Evolutionary conservation across 176 grass and related monocot species (phyloP), one percentile per base, ranked within the genome.

Genomic region (Phyllostachys edulis): DNA sequence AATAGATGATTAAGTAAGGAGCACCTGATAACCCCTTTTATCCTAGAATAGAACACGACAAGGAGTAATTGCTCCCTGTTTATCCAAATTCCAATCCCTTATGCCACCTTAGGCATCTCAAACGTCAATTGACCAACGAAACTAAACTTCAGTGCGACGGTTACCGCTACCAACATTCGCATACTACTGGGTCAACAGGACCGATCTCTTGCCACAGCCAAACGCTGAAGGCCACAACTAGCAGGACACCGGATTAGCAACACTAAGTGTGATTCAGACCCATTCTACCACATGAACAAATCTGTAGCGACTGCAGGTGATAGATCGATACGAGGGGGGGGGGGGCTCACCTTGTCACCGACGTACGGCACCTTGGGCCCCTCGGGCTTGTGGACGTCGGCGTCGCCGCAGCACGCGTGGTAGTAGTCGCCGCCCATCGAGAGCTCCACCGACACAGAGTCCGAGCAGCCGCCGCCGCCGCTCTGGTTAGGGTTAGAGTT

Each of bases 351-450:
- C 92, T 93, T 97, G 54, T 89, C 79, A 18, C 90, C 92, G 50
- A 97, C 75, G 77, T 69, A 93, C 63, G 95, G 92, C 66, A 78
- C 65, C 95, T 92, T 89, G 73, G 88, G 79, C 16, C 88, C 89
- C 78, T 94, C 92, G 64, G 71, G 70, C 18, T 54, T 75, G 46
- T 56, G 84, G 75, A 95, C 76, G 80, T 85, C 77, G 75, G 84
- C 62, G 39, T 87, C 88, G 44, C 88, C 85, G 85, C 83, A 83
- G 83, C 90, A 84, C 55, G 77, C 70, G 88, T 49, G 81, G 82
- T 89, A 86, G 89, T 90, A 93, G 61, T 91, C 85, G 18, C 89
- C 85, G 65, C 81, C 91, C 83, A 90, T 79, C 39, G 78, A 77
- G 76, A 77, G 75, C 50, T 88, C 87, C n/a, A 87, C 73, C 68